These are phyloP conservation scores for Teunomyces stri DNA, from an alignment of 805 yeast species.

Conservation along the genomic window DNA sequence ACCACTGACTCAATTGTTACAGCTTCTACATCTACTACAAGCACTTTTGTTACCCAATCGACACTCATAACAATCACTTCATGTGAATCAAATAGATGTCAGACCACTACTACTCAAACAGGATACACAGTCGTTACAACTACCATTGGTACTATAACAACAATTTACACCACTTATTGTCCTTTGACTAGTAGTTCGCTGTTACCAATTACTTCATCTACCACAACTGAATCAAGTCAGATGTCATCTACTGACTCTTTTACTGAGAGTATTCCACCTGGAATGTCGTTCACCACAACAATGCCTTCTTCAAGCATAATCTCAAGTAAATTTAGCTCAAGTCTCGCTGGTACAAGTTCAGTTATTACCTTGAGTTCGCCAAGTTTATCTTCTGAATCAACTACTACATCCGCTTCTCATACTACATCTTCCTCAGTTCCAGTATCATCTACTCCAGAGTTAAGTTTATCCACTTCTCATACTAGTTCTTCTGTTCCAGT, in stretches of 20 bases:
- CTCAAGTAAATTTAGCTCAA: neutral
- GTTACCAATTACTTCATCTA: neutral
- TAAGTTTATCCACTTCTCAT: too few species aligned
- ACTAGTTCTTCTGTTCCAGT: too few species aligned
- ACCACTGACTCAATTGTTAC: neutral
- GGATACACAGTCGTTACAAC: neutral
- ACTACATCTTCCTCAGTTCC: too few species aligned
- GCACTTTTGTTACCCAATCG: neutral
- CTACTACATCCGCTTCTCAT: too few species aligned
- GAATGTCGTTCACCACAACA: neutral
- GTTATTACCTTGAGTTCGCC: too few species aligned
- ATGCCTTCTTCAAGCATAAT: neutral
- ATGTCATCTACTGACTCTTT: neutral
- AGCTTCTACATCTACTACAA: neutral
- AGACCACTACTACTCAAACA: neutral
- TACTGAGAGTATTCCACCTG: neutral
- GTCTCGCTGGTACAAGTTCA: neutral
- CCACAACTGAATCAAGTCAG: neutral
- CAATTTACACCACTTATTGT: neutral
- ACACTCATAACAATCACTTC: neutral
- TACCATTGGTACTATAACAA: neutral
- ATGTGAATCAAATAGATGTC: neutral
- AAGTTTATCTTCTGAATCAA: too few species aligned
- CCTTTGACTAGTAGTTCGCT: neutral
- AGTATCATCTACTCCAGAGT: too few species aligned